These are phyloP conservation scores for Clitopilus passeckerianus DNA, from an alignment of 768 basidiomycete species.

Conservation along the genomic window DNA sequence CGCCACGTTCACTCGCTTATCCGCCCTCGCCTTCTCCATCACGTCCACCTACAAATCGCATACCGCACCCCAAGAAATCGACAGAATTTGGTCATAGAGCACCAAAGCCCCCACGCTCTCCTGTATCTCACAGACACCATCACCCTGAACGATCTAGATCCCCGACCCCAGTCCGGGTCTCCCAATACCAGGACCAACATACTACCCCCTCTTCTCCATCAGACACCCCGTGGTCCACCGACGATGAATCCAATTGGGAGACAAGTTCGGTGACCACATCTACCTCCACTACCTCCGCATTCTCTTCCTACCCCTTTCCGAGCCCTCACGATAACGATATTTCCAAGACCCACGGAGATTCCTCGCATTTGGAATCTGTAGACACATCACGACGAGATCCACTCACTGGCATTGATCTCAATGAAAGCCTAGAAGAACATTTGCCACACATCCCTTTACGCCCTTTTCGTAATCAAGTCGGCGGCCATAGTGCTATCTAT, in stretches of 20 bases:
- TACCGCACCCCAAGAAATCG: slow-evolving; percentile 23
- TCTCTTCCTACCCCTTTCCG: slow-evolving; percentile 22
- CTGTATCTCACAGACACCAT: slow-evolving; percentile 16
- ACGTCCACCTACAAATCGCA: slow-evolving; percentile 34
- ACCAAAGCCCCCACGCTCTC: slow-evolving; percentile 5
- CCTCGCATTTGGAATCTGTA: background rate
- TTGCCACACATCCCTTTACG: slow-evolving; percentile 88
- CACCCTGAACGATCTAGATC: slow-evolving; percentile 27
- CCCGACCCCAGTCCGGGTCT: slow-evolving; percentile 32
- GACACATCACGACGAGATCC: background rate
- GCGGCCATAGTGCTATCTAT: slow-evolving; percentile 95
- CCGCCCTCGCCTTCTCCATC: slow-evolving; percentile 55
- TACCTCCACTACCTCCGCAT: slow-evolving; percentile 52
- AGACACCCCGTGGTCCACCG: slow-evolving; percentile 65
- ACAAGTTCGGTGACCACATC: slow-evolving; percentile 62
- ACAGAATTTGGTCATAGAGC: slow-evolving; percentile 1
- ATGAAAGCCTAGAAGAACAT: slow-evolving; percentile 40
- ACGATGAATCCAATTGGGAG: slow-evolving; percentile 77
- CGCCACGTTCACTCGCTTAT: slow-evolving; percentile 40
- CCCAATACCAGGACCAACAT: slow-evolving; percentile 7
- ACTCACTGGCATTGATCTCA: slow-evolving; percentile 30
- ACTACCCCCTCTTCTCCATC: background rate
- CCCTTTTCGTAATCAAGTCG: slow-evolving; percentile 97
- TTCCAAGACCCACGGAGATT: slow-evolving; percentile 1
- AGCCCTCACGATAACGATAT: slow-evolving; percentile 8